Percentiles rank a stretch among this genome's conserved stretches.
These are phyloP conservation scores for Arthrobotrys pseudoclavata DNA, from an alignment of 2,329 filamentous ascomycete genomes.

Conservation along the genomic window DNA sequence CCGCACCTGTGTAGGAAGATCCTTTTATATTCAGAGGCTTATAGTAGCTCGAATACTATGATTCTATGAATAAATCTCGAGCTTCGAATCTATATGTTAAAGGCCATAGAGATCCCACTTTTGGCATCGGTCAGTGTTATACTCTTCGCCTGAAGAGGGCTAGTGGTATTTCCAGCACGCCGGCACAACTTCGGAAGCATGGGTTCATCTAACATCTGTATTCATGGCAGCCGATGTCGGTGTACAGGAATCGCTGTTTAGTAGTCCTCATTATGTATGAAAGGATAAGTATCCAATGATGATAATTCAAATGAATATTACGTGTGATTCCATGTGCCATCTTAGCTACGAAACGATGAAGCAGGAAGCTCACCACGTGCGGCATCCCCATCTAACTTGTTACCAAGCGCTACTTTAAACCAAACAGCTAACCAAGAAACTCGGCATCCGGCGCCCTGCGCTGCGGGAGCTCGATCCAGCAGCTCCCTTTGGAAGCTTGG, in stretches of 20 bases:
- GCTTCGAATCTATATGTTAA: no score
- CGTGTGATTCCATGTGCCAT: background rate
- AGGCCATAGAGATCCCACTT: no score
- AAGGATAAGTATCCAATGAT: background rate
- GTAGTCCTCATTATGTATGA: background rate
- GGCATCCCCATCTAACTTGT: constrained; percentile 2
- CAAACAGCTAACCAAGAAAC: constrained; percentile 6
- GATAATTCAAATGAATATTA: background rate
- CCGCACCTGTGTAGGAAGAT: no score
- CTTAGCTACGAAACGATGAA: background rate
- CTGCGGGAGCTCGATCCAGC: constrained; percentile 37
- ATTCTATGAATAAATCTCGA: no score
- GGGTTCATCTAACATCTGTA: background rate
- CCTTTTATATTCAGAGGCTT: no score
- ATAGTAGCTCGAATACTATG: no score
- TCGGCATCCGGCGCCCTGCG: constrained; percentile 42
- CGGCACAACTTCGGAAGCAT: constrained; percentile 10
- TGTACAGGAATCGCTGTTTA: background rate
- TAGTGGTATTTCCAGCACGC: background rate
- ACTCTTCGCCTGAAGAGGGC: background rate
- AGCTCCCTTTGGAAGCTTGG: constrained; percentile 8
- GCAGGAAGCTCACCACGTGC: constrained; percentile 13
- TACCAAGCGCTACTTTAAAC: background rate
- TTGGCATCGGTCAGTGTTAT: background rate
- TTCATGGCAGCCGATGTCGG: constrained; percentile 7